Evolutionary conservation across 805 yeast species (phyloP).

Genomic region (Pichia paraexigua): DNA sequence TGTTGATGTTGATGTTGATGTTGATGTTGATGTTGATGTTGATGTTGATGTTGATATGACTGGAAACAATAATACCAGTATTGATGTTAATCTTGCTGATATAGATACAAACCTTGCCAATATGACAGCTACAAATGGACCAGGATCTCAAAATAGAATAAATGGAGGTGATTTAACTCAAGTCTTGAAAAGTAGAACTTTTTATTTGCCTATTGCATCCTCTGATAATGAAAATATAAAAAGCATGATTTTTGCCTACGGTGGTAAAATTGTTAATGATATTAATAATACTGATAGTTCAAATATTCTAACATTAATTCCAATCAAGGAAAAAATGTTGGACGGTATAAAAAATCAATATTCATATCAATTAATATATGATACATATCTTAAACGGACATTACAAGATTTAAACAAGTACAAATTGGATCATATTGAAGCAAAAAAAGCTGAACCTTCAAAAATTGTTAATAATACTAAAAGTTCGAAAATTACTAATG

Average conservation of each 20-base stretch:
- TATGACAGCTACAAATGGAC: background rate
- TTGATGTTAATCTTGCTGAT: background rate
- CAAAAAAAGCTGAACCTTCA: background rate
- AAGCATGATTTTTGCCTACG: conserved; percentile 16
- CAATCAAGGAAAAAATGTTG: conserved; percentile 11
- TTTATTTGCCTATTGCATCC: conserved; percentile 14
- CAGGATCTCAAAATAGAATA: background rate
- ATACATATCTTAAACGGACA: conserved; percentile 14
- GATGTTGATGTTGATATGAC: conserved; percentile 6
- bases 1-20: too few relatives aligned
- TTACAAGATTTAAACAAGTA: conserved; percentile 15
- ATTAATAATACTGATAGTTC: background rate
- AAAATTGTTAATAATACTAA: background rate
- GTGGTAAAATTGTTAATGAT: conserved; percentile 16
- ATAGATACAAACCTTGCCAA: background rate
- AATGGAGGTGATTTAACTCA: background rate
- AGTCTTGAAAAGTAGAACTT: conserved; percentile 10
- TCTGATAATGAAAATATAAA: conserved; percentile 12
- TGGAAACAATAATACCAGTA: background rate
- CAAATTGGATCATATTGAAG: background rate
- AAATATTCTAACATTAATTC: conserved; percentile 13
- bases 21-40: too few relatives aligned
- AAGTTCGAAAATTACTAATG: background rate
- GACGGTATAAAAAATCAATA: conserved; percentile 16
- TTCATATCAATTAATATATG: conserved; percentile 18